These are phyloP conservation scores for Claviceps quebecensis DNA, from an alignment of 2,329 filamentous ascomycete species.

Conservation along the genomic window DNA sequence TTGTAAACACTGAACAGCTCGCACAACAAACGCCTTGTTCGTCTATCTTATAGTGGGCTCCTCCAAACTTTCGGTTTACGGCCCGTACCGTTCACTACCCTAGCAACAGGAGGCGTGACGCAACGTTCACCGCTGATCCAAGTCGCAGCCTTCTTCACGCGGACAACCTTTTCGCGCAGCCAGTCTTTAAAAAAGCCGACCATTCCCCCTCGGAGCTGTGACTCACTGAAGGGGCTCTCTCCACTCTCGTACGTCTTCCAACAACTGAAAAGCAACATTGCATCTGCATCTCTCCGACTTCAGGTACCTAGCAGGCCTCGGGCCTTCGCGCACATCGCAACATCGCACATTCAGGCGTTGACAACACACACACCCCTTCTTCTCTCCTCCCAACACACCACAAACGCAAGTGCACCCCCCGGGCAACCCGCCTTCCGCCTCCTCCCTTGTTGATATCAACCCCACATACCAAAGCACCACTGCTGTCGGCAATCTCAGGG, in stretches of 20 bases:
- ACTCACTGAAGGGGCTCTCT: neutral
- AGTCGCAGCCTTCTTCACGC: neutral
- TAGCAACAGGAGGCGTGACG: neutral
- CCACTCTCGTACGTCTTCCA: neutral
- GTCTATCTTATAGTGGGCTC: neutral
- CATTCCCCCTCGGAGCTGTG: neutral
- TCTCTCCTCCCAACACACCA: neutral
- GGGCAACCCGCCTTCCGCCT: neutral
- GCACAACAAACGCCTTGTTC: neutral
- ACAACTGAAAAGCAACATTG: neutral
- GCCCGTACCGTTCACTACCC: slow-evolving; percentile 1
- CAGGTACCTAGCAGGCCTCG: too few relatives aligned
- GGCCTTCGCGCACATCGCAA: neutral
- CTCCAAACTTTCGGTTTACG: neutral
- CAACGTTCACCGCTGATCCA: slow-evolving; percentile 2
- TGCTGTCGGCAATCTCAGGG: neutral
- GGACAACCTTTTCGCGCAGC: too few relatives aligned
- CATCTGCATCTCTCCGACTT: neutral
- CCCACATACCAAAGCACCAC: neutral
- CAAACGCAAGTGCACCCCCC: neutral
- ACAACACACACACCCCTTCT: slow-evolving; percentile 9
- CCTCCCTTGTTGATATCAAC: neutral
- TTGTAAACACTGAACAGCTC: neutral
- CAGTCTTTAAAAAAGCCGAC: neutral
- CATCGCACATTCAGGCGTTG: slow-evolving; percentile 9